Evolutionary conservation across 108 stramenopile genomes (phyloP).

Genomic region (Nitzschia palea): DNA sequence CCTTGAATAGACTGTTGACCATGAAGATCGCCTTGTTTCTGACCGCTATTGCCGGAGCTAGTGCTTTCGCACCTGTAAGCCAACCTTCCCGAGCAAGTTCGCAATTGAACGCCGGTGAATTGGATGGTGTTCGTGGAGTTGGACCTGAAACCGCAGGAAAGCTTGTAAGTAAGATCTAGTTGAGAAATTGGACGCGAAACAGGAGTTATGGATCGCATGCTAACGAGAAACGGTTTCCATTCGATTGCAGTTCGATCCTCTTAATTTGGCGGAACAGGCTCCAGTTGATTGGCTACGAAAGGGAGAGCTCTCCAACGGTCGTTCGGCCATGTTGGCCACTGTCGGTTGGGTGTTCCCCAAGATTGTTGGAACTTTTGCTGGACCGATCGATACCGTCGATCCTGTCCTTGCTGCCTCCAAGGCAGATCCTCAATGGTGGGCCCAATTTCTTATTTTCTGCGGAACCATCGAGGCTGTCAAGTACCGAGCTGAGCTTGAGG

Average conservation of each 20-base stretch:
- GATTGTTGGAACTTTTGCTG: slow-evolving; percentile 71
- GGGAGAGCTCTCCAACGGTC: slow-evolving; percentile 90
- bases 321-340: slow-evolving; percentile 86
- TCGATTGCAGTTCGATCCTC: slow-evolving; percentile 76
- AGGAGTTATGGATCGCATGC: not conserved
- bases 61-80: slow-evolving; percentile 64
- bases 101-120: slow-evolving; percentile 45
- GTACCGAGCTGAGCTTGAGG: slow-evolving; percentile 78
- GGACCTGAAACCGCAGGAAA: slow-evolving; percentile 60
- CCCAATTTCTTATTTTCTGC: slow-evolving; percentile 88
- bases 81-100: slow-evolving; percentile 28
- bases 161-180: slow-evolving; percentile 48
- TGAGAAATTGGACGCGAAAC: no score
- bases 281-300: slow-evolving; percentile 80
- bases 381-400: slow-evolving; percentile 81
- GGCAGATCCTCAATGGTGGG: slow-evolving; percentile 93
- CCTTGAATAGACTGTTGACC: slow-evolving; percentile 15
- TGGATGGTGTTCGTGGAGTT: slow-evolving; percentile 54
- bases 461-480: slow-evolving; percentile 84
- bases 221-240: not conserved
- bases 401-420: slow-evolving; percentile 86
- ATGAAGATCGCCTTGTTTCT: slow-evolving; percentile 63
- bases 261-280: slow-evolving; percentile 77
- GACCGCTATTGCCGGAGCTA: slow-evolving; percentile 52
- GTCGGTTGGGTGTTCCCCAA: slow-evolving; percentile 85